A percentile compares a stretch with the other conserved stretches of the same genome.
These are phyloP conservation scores for Entelexis paramagnoliae DNA, from an alignment of 1,139 yeast species.

Conservation along the genomic window DNA sequence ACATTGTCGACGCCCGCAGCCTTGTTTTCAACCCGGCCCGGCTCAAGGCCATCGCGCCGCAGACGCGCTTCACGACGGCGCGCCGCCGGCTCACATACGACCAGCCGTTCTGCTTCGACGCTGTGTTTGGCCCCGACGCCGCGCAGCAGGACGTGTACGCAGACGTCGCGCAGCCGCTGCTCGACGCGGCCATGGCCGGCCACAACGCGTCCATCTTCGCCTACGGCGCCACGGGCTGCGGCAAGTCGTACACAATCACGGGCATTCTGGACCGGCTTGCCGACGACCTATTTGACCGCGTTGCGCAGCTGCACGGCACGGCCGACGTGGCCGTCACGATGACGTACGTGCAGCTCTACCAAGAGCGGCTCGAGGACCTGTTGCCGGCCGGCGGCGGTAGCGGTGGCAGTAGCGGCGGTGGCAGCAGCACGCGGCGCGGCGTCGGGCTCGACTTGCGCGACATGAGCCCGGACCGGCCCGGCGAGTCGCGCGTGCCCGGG, in stretches of 20 bases:
- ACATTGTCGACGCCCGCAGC: constrained; percentile 83
- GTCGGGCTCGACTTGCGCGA: constrained; percentile 30
- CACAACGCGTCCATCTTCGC: constrained; percentile 90
- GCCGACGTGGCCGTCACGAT: constrained; percentile 47
- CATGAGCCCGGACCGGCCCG: neutral
- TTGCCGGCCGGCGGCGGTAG: constrained; percentile 37
- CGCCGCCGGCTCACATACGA: constrained; percentile 8
- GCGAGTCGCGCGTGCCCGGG: constrained; percentile 53
- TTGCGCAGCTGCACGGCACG: constrained; percentile 32
- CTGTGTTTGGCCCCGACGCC: constrained; percentile 55
- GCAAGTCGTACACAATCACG: constrained; percentile 86
- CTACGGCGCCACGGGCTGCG: constrained; percentile 97
- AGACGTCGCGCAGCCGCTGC: constrained; percentile 57
- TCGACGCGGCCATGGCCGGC: constrained; percentile 72
- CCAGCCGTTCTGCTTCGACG: constrained; percentile 58
- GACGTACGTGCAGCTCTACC: constrained; percentile 78
- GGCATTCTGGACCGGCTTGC: constrained; percentile 74
- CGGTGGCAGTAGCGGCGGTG: no score
- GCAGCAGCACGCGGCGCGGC: constrained; percentile 26
- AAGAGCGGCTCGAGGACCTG: constrained; percentile 76
- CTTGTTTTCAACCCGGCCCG: constrained; percentile 66
- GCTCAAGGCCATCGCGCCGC: constrained; percentile 53
- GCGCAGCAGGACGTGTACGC: constrained; percentile 59
- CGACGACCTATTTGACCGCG: constrained; percentile 58
- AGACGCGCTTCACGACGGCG: constrained; percentile 33